phyloP scores from a whole-genome alignment of 2,329 filamentous ascomycete genomes.

The Botrytis porri region DNA sequence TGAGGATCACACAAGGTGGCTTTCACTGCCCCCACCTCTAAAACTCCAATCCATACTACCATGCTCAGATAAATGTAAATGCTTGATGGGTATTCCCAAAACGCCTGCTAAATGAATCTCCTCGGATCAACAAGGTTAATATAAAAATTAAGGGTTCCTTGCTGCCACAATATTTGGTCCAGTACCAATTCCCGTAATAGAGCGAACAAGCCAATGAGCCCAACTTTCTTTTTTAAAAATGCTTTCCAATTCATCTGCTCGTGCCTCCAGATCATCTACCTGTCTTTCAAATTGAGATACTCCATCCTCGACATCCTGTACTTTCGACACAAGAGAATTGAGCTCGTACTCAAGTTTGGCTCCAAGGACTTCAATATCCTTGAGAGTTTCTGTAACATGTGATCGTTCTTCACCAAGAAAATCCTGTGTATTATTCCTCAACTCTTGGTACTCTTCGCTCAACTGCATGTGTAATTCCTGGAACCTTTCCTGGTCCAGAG shows the following conservation, averaged over 20 bases:
- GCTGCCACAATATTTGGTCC: slow-evolving; percentile 32
- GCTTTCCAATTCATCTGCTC: slow-evolving; percentile 59
- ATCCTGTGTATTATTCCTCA: slow-evolving; percentile 66
- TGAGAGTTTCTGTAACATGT: slow-evolving; percentile 66
- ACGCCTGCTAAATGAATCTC: slow-evolving; percentile 17
- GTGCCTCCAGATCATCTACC: slow-evolving; percentile 66
- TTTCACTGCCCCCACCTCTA: slow-evolving; percentile 24
- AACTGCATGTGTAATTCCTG: slow-evolving; percentile 66
- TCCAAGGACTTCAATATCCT: slow-evolving; percentile 75
- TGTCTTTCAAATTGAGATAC: slow-evolving; percentile 76
- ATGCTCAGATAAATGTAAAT: slow-evolving; percentile 20
- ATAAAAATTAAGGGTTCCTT: slow-evolving; percentile 19
- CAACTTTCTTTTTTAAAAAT: slow-evolving; percentile 36
- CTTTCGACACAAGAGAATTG: slow-evolving; percentile 70
- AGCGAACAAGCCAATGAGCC: slow-evolving; percentile 37
- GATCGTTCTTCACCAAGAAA: slow-evolving; percentile 67
- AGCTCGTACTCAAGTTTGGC: slow-evolving; percentile 94
- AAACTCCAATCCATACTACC: slow-evolving; percentile 23
- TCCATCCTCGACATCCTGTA: slow-evolving; percentile 83
- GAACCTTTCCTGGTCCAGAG: slow-evolving; percentile 62
- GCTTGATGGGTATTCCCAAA: slow-evolving; percentile 22
- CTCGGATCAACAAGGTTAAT: not conserved
- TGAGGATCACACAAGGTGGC: slow-evolving; percentile 19
- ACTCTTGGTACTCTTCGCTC: slow-evolving; percentile 64
- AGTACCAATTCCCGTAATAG: slow-evolving; percentile 38